phyloP scores from a whole-genome alignment of 1,284 basidiomycete genomes.

The Clitocybe nebularis region DNA sequence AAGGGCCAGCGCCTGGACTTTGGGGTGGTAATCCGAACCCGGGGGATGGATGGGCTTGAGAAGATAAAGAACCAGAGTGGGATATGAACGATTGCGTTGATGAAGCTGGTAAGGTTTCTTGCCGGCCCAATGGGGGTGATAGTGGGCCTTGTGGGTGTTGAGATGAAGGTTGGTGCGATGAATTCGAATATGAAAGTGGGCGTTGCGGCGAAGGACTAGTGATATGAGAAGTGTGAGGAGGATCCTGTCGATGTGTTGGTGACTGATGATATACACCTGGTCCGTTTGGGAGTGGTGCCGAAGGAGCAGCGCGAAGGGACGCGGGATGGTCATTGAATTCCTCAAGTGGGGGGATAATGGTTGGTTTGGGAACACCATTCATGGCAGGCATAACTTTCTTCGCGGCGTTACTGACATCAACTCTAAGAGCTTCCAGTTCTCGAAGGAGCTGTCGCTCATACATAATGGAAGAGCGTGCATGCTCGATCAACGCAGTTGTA shows the following conservation, averaged over 20 bases:
- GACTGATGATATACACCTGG: slow-evolving; percentile 28
- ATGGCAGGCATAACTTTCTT: slow-evolving; percentile 49
- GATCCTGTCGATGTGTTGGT: slow-evolving; percentile 20
- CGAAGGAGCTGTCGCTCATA: slow-evolving; percentile 85
- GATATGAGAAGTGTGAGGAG: slow-evolving; percentile 30
- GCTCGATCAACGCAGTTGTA: slow-evolving; percentile 82
- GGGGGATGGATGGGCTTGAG: slow-evolving; percentile 18
- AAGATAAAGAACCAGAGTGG: slow-evolving; percentile 18
- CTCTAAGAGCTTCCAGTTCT: slow-evolving; percentile 81
- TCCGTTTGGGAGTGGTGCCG: slow-evolving; percentile 30
- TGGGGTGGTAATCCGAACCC: slow-evolving; percentile 32
- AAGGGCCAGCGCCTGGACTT: slow-evolving; percentile 53
- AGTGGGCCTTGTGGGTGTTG: slow-evolving; percentile 21
- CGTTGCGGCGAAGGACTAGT: slow-evolving; percentile 20
- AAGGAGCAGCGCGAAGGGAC: slow-evolving; percentile 24
- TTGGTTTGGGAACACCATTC: slow-evolving; percentile 55
- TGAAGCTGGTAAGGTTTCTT: slow-evolving; percentile 27
- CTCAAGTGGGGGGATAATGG: slow-evolving; percentile 59
- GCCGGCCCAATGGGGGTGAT: slow-evolving; percentile 24
- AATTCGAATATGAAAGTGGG: slow-evolving; percentile 25
- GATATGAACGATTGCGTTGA: slow-evolving; percentile 23
- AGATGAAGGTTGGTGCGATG: slow-evolving; percentile 17
- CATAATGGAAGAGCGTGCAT: slow-evolving; percentile 85
- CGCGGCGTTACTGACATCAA: slow-evolving; percentile 67
- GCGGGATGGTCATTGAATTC: slow-evolving; percentile 43